phyloP scores from a whole-genome alignment of 495 filamentous ascomycete species.

The Neurospora intermedia region DNA sequence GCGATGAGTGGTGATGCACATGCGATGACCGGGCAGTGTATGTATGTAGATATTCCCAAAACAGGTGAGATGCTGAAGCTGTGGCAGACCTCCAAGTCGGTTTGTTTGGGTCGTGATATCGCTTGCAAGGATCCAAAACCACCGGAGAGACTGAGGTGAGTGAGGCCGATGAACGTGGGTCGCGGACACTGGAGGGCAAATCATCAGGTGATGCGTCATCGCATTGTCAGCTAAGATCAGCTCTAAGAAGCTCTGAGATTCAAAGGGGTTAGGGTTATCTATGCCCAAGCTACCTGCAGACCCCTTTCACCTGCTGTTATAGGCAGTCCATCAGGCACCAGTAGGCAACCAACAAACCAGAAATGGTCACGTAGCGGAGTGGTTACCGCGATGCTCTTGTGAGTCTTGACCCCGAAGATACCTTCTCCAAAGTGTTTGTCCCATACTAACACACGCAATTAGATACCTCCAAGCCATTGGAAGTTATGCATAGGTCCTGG shows the following conservation, averaged over 20 bases:
- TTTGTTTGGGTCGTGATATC: background rate
- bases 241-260: background rate
- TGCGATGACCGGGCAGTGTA: background rate
- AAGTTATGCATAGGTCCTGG: slow-evolving; percentile 1
- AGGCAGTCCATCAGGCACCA: background rate
- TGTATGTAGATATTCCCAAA: background rate
- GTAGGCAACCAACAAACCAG: background rate
- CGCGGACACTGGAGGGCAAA: background rate
- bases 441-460: slow-evolving; percentile 1
- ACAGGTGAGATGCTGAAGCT: background rate
- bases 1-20: background rate
- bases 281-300: background rate
- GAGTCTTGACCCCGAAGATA: background rate
- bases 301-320: background rate
- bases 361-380: slow-evolving; percentile 1
- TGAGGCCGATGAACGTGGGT: background rate
- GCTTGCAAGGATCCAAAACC: background rate
- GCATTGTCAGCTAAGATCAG: background rate
- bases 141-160: background rate
- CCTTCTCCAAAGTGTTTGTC: background rate
- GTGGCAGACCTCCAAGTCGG: background rate
- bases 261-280: background rate
- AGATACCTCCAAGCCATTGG: background rate
- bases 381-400: background rate
- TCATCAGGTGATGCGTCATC: background rate